Evolutionary conservation across 2,329 filamentous ascomycete genomes (phyloP).

Genomic region (Zasmidium cellare): DNA sequence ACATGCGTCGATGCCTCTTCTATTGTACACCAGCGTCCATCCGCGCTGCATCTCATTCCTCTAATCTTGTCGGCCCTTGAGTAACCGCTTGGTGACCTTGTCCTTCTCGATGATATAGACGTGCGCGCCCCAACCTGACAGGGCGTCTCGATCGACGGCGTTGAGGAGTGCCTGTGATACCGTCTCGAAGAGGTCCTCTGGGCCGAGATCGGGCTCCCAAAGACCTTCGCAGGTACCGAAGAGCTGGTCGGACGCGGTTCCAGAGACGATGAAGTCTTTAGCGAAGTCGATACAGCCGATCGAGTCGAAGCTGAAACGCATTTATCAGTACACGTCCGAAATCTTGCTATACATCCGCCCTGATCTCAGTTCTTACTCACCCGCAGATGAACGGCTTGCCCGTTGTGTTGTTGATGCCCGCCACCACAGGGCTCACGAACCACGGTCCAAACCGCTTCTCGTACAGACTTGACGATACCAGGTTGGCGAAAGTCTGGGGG

Average conservation of each 20-base stretch:
- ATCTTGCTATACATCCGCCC: background rate
- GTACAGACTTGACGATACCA: slow-evolving; percentile 87
- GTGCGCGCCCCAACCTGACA: slow-evolving; percentile 97
- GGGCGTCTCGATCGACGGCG: slow-evolving; percentile 91
- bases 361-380: slow-evolving; percentile 21
- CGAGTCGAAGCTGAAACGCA: slow-evolving; percentile 72
- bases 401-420: slow-evolving; percentile 90
- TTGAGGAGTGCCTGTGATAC: slow-evolving; percentile 95
- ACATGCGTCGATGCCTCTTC: slow-evolving; percentile 10
- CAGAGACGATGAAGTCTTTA: slow-evolving; percentile 98
- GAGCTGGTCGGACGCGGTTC: slow-evolving; percentile 93
- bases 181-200: slow-evolving; percentile 96
- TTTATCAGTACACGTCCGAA: slow-evolving; percentile 1
- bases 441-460: slow-evolving; percentile 95
- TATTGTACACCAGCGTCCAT: slow-evolving; percentile 19
- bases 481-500: slow-evolving; percentile 92
- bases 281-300: slow-evolving; percentile 99
- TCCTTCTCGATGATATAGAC: slow-evolving; percentile 99
- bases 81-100: slow-evolving; percentile 97
- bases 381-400: slow-evolving; percentile 97
- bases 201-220: slow-evolving; percentile 94
- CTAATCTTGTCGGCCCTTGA: slow-evolving; percentile 92
- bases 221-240: slow-evolving; percentile 98
- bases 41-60: background rate
- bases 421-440: slow-evolving; percentile 93